A percentile compares a stretch with the other conserved stretches of the same genome.
phyloP scores from a whole-genome alignment of 2,329 filamentous ascomycete species.

The Fusarium mangiferae region DNA sequence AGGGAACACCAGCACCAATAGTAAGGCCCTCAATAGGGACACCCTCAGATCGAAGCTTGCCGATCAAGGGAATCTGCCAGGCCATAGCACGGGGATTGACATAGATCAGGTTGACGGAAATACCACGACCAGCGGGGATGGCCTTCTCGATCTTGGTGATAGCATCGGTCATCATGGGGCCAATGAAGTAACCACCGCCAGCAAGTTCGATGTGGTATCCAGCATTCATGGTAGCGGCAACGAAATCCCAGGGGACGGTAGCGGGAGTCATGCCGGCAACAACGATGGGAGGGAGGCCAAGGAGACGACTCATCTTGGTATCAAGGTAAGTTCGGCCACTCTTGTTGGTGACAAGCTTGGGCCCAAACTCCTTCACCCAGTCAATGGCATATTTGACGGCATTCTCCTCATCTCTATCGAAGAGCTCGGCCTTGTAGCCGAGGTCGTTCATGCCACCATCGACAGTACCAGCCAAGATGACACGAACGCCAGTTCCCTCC shows the following conservation, averaged over 20 bases:
- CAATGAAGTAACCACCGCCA: constrained; percentile 89
- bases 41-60: constrained; percentile 82
- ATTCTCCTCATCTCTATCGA: constrained; percentile 94
- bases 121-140: constrained; percentile 86
- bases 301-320: constrained; percentile 91
- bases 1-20: constrained; percentile 92
- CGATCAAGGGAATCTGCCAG: constrained; percentile 91
- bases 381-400: constrained; percentile 95
- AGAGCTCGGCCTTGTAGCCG: constrained; percentile 97
- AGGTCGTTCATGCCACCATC: constrained; percentile 90
- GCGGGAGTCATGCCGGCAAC: constrained; percentile 94
- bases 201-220: constrained; percentile 94
- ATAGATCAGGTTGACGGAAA: constrained; percentile 91
- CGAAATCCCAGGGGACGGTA: constrained; percentile 91
- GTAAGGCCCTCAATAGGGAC: constrained; percentile 92
- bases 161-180: constrained; percentile 83
- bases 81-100: constrained; percentile 89
- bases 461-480: constrained; percentile 94
- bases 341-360: constrained; percentile 90
- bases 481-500: constrained; percentile 95
- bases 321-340: constrained; percentile 91
- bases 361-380: constrained; percentile 97
- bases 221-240: constrained; percentile 91
- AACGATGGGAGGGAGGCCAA: constrained; percentile 87
- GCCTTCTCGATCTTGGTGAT: constrained; percentile 85